Percentiles rank a stretch among this genome's conserved stretches.
These are phyloP conservation scores for Avena sativa DNA, from an alignment of 176 grass and related monocot species.

Conservation along the genomic window DNA sequence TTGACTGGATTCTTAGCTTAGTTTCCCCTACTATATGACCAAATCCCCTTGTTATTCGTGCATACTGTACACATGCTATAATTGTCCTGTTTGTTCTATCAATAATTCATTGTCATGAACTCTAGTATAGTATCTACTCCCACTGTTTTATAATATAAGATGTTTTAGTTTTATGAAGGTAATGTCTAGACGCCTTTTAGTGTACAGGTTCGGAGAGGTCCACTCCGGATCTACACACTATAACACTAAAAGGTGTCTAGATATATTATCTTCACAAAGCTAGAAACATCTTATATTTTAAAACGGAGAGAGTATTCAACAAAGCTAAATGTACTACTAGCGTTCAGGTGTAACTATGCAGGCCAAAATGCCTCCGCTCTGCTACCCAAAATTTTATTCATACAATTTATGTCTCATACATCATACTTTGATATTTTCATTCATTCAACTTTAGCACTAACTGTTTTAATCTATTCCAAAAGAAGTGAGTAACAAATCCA, in stretches of 20 bases:
- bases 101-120: not conserved
- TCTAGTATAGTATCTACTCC: not conserved
- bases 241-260: no score
- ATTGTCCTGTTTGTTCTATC: not conserved
- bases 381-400: not conserved
- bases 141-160: no score
- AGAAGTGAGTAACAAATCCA: not conserved
- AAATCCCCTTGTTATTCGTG: not conserved
- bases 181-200: no score
- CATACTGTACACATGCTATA: not conserved
- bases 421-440: not conserved
- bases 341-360: not conserved
- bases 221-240: no score
- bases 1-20: not conserved
- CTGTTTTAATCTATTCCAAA: not conserved
- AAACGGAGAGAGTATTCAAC: not conserved
- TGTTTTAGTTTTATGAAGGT: no score
- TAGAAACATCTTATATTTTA: no score
- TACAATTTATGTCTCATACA: not conserved
- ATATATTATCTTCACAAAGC: no score
- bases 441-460: slow-evolving; percentile 17
- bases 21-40: not conserved
- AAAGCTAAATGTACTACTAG: not conserved
- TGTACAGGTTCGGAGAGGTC: no score
- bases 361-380: not conserved